phyloP scores from a whole-genome alignment of 2,329 filamentous ascomycete species.

The Neophaeococcomyces aloes region DNA sequence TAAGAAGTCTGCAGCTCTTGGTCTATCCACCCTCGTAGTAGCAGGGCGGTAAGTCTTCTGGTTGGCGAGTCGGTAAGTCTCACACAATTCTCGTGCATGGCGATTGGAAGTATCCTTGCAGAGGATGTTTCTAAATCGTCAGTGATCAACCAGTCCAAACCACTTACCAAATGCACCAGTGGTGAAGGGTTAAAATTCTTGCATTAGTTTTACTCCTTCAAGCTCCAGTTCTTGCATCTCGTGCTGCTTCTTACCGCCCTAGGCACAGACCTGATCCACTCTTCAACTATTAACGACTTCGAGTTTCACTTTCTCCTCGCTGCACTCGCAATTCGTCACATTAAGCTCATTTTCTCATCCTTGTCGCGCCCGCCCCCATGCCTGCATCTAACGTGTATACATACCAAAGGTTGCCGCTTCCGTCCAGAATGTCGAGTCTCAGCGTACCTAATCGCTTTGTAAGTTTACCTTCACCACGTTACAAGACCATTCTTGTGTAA shows the following conservation, averaged over 20 bases:
- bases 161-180: background rate
- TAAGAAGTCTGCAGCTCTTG: no score
- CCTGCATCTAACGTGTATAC: conserved; percentile 12
- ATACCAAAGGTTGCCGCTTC: conserved; percentile 12
- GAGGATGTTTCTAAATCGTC: background rate
- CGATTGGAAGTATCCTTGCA: background rate
- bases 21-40: conserved; percentile 28
- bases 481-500: conserved; percentile 4
- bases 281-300: conserved; percentile 4
- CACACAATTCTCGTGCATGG: background rate
- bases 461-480: conserved; percentile 3
- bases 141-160: background rate
- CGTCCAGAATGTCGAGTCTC: conserved; percentile 17
- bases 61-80: conserved; percentile 80
- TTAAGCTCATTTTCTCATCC: conserved; percentile 8
- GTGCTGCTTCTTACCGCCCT: conserved; percentile 8
- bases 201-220: conserved; percentile 4
- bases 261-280: conserved; percentile 1
- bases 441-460: conserved; percentile 7
- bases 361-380: conserved; percentile 13
- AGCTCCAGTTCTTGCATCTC: conserved; percentile 6
- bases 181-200: background rate
- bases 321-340: conserved; percentile 15
- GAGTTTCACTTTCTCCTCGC: conserved; percentile 6
- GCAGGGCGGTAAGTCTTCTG: conserved; percentile 70